phyloP scores from a whole-genome alignment of 352 stramenopile species.

The Globisporangium megalacanthum region DNA sequence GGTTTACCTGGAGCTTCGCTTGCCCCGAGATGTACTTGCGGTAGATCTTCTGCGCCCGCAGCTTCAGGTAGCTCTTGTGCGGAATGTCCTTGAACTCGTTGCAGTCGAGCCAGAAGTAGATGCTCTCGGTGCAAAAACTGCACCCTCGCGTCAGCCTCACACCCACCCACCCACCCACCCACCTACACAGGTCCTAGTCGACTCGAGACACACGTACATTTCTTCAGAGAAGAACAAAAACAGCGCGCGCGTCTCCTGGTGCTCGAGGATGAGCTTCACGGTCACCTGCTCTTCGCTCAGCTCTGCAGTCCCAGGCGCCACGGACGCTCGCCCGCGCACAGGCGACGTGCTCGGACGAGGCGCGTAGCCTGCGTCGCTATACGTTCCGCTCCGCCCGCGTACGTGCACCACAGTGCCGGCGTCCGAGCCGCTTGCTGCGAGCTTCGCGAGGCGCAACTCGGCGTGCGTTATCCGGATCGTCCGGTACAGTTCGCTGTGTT shows the following conservation, averaged over 20 bases:
- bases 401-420: conserved; percentile 4
- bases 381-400: not conserved
- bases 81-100: conserved; percentile 79
- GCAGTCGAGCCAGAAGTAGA: conserved; percentile 84
- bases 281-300: conserved; percentile 37
- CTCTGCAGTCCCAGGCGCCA: conserved; percentile 3
- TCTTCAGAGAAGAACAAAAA: conserved; percentile 75
- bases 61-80: conserved; percentile 64
- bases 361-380: not conserved
- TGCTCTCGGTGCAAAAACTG: conserved; percentile 75
- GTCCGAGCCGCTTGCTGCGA: conserved; percentile 18
- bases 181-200: too few species aligned
- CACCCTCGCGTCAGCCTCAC: too few species aligned
- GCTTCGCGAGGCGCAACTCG: conserved; percentile 14
- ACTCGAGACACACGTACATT: conserved; percentile 38
- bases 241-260: conserved; percentile 51
- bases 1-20: conserved; percentile 66
- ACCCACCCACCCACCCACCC: too few species aligned
- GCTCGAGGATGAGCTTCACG: conserved; percentile 53
- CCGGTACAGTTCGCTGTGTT: conserved; percentile 61
- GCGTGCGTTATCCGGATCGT: conserved; percentile 39
- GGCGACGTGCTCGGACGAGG: conserved; percentile 6
- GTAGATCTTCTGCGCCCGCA: conserved; percentile 75
- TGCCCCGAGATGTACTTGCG: conserved; percentile 67
- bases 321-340: not conserved